Conservation (phyloP, 495 filamentous ascomycete genomes). For the Poronia punctata region DNA sequence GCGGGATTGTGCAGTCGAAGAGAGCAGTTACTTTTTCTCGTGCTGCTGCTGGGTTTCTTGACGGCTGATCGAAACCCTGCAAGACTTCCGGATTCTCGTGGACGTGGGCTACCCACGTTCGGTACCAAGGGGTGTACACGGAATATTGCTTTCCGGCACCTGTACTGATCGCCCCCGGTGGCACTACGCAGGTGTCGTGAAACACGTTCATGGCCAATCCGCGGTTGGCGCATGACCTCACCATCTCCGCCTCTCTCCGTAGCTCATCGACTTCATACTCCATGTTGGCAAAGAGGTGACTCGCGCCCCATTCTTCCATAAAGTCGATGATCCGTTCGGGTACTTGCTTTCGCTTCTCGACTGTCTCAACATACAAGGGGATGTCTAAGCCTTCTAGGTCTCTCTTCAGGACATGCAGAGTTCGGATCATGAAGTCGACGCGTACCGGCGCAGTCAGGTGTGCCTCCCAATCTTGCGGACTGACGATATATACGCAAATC, state of each 20-base stretch:
- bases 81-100: conserved; percentile 62
- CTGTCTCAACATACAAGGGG: conserved; percentile 68
- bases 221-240: conserved; percentile 49
- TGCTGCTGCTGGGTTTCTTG: conserved; percentile 50
- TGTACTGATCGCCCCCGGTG: conserved; percentile 57
- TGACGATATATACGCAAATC: conserved; percentile 72
- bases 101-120: conserved; percentile 65
- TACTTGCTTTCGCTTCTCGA: conserved; percentile 57
- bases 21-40: conserved; percentile 48
- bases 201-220: conserved; percentile 57
- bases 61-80: conserved; percentile 50
- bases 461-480: conserved; percentile 79
- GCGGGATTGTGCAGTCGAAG: conserved; percentile 60
- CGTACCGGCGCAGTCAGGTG: conserved; percentile 65
- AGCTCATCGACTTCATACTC: conserved; percentile 79
- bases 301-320: conserved; percentile 66
- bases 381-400: conserved; percentile 69
- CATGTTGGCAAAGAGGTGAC: conserved; percentile 62
- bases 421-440: conserved; percentile 74
- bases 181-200: conserved; percentile 78
- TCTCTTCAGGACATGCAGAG: conserved; percentile 53
- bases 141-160: conserved; percentile 71
- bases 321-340: conserved; percentile 60
- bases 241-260: conserved; percentile 61
- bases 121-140: conserved; percentile 78